A percentile compares a stretch with the other conserved stretches of the same genome.
phyloP scores from a whole-genome alignment of 192 early-diverging fungal genomes.

The Podila verticillata region DNA sequence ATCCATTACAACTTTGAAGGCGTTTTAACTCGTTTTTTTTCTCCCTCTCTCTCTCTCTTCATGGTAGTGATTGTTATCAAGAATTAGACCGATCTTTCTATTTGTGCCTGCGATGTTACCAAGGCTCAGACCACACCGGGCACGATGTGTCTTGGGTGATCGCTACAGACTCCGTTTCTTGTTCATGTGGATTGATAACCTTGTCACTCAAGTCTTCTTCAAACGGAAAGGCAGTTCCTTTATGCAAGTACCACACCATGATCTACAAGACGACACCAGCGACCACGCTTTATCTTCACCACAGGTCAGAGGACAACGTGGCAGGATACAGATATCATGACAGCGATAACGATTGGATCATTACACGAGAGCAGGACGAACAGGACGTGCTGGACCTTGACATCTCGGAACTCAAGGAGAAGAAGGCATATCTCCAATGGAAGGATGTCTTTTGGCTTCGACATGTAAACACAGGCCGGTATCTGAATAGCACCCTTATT shows the following conservation, averaged over 20 bases:
- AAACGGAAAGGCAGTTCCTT: background rate
- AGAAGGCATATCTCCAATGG: constrained; percentile 17
- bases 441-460: constrained; percentile 35
- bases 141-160: constrained; percentile 25
- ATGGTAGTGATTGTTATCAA: constrained; percentile 1
- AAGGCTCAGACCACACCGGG: constrained; percentile 18
- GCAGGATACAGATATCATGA: constrained; percentile 30
- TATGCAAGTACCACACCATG: constrained; percentile 45
- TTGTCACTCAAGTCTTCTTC: background rate
- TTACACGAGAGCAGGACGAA: constrained; percentile 14
- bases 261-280: constrained; percentile 42
- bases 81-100: constrained; percentile 8
- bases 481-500: constrained; percentile 14
- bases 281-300: constrained; percentile 25
- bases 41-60: background rate
- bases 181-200: constrained; percentile 21
- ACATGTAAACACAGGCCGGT: constrained; percentile 31
- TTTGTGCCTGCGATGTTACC: constrained; percentile 30
- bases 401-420: background rate
- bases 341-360: constrained; percentile 43
- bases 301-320: constrained; percentile 18
- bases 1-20: background rate
- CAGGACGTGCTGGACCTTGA: background rate
- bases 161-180: constrained; percentile 1
- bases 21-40: background rate